Percentiles rank a stretch among this genome's conserved stretches.
Conservation (phyloP, 768 basidiomycete species). For the Lentinula guzmanii region DNA sequence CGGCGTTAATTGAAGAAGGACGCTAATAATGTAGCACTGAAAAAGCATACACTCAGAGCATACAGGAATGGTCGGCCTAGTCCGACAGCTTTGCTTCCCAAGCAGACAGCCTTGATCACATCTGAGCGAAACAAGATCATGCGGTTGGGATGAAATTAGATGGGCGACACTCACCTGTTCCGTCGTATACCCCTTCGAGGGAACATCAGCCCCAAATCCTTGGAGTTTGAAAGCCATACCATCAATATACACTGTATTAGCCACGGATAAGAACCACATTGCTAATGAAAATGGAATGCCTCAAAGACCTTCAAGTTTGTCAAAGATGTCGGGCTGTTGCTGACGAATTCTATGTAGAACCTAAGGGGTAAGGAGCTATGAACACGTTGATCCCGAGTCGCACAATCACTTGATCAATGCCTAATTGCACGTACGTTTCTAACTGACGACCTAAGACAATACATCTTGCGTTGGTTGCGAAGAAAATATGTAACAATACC, state of each 20-base stretch:
- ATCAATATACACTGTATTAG: constrained; percentile 70
- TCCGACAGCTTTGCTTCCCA: constrained; percentile 85
- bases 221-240: constrained; percentile 29
- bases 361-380: constrained; percentile 66
- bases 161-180: constrained; percentile 48
- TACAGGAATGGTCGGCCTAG: constrained; percentile 84
- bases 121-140: constrained; percentile 31
- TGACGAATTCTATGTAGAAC: constrained; percentile 68
- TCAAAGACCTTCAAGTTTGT: constrained; percentile 55
- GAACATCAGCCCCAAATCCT: not conserved
- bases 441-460: constrained; percentile 59
- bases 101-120: constrained; percentile 83
- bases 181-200: constrained; percentile 55
- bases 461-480: constrained; percentile 1
- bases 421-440: constrained; percentile 47
- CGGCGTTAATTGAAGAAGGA: not conserved
- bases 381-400: constrained; percentile 8
- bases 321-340: constrained; percentile 70
- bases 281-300: too few relatives aligned
- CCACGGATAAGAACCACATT: not conserved
- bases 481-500: constrained; percentile 12
- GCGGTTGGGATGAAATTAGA: not conserved
- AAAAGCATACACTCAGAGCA: constrained; percentile 65
- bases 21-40: not conserved
- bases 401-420: not conserved